Base-by-base conservation (phyloP, 148 eudicot genomes). In the Persicaria tinctoria region DNA sequence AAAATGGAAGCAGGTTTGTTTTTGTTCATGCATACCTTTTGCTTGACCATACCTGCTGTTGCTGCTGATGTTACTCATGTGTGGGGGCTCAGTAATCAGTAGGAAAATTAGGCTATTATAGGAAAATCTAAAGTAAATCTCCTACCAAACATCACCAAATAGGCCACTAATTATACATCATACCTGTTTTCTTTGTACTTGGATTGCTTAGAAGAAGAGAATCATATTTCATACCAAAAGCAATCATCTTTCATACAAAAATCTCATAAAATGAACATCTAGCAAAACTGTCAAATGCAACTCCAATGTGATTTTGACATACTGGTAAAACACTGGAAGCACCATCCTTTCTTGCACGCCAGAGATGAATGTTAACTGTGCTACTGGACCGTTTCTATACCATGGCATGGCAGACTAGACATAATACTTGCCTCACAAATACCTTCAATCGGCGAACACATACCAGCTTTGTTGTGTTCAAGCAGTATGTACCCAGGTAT, bases 1-100 rank as follows among this genome's bases (percentile, higher is more conserved):
- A 66, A 63, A 66, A 66, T 66, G 70, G 18, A 66, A 66, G 70
- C 70, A 44, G 14, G 13, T 66, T 14, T 66, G 27, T 6, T 18
- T 66, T 41, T 13, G 4, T 41, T 14, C 8, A 66, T 64, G 14
- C 1, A 38, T 41, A 13, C 13, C 8, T 18, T 62, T 62, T 62
- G 44, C 8, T 62, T 62, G 4, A 62, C 5, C 27, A 41, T 64
- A 47, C 2, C 41, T 32, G 41, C 41, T 32, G 41, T 1, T 32
- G 41, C 41, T 32, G 41, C 70, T 64, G 45, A 46, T 12, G 7
- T 63, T 32, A 32, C n/a, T 59, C 8, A 59, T 20, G 32, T 4
- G 5, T n/a, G 23, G 41, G 20, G 7, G 45, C 12, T 32, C 8
- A 32, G 41, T 32, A 32, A 32, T 23, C 27, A 23, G 27, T 23